Evolutionary conservation across 768 basidiomycete genomes (phyloP), one percentile per base, ranked within the genome.

Genomic region (Ramaria sp.): DNA sequence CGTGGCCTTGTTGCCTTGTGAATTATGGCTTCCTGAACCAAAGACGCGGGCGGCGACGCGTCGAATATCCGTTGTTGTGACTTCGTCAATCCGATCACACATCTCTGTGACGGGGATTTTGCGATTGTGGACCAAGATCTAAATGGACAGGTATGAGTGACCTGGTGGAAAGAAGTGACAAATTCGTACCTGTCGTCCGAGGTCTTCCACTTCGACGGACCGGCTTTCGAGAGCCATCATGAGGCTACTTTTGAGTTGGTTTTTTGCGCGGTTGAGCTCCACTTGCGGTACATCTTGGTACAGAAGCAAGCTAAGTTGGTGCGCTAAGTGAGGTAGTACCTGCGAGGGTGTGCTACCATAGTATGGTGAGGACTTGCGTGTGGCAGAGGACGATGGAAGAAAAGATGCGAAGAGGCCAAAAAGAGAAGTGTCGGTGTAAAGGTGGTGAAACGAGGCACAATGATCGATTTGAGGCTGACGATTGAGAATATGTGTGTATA

Each of bases 391-490:
- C 45, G 77, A 74, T 37, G 88, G 88, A 9, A 85, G 71, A 66
- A 94, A 91, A 22, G 88, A 82, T 0, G 90, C 91, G 62, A 88
- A 86, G 36, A 98, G 74, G 2, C 94, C 95, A 66, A 97, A 96
- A 5, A 98, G 74, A 3, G 91, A 91, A 0, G 90, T 88, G 66
- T 97, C 94, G 55, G 83, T 82, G 69, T 97, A 98, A 64, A 94
- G 93, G 69, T 98, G 95, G 66, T 98, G 93, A 83, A 96, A 97
- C 18, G 90, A 85, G 8, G 88, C 85, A 67, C 94, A 97, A 67
- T 93, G 90, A 67, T 98, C 95, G 62, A 98, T 79, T 63, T 89
- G 83, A 49, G 91, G 80, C 72, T 92, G 89, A 64, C 89, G 86
- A 67, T 98, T 97, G 56, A 98, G 82, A 62, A 98, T 91, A 65